phyloP scores from a whole-genome alignment of 805 yeast species.

The Alloascoidea hylecoeti region DNA sequence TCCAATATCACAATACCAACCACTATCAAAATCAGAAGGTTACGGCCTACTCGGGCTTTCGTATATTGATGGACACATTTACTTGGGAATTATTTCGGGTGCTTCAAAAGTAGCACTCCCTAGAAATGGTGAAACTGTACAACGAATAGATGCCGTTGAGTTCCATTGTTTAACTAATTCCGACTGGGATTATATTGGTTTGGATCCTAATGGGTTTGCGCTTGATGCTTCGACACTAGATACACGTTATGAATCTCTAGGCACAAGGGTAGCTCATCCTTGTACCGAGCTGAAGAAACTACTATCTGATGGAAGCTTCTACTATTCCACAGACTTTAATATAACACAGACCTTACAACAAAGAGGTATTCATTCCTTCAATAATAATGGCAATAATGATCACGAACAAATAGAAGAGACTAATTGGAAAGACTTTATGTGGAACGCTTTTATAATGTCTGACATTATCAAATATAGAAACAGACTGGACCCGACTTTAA shows the following conservation, averaged over 20 bases:
- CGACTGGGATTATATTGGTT: constrained; percentile 68
- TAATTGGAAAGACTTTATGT: constrained; percentile 59
- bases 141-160: constrained; percentile 74
- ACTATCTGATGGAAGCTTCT: constrained; percentile 78
- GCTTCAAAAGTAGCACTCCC: constrained; percentile 74
- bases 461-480: constrained; percentile 66
- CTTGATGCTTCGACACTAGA: constrained; percentile 16
- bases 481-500: constrained; percentile 48
- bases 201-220: constrained; percentile 60
- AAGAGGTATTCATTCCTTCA: constrained; percentile 29
- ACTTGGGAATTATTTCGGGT: constrained; percentile 68
- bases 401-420: constrained; percentile 6
- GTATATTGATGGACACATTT: constrained; percentile 50
- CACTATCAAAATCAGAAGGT: constrained; percentile 25
- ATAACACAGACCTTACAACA: constrained; percentile 76
- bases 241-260: constrained; percentile 5
- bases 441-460: constrained; percentile 87
- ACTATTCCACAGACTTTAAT: constrained; percentile 86
- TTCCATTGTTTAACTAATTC: constrained; percentile 61
- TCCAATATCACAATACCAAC: constrained; percentile 21
- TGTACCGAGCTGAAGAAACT: constrained; percentile 69
- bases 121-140: constrained; percentile 62
- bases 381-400: neutral
- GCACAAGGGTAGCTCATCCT: constrained; percentile 43
- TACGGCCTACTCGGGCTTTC: constrained; percentile 65